Conservation (phyloP, 73 alveolate species). For the Paramecium bursaria region DNA sequence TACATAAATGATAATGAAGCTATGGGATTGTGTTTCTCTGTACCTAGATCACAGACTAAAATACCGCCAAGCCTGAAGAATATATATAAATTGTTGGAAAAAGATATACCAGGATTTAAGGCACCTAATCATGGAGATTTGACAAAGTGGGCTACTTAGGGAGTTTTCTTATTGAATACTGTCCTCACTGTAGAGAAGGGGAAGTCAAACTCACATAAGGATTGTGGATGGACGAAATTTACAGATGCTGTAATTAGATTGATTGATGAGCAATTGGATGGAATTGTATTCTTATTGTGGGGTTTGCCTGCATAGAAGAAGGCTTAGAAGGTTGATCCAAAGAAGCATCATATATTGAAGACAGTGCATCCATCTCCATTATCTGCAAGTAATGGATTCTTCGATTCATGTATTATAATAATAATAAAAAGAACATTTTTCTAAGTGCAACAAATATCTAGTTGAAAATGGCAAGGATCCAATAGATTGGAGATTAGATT, state of each 20-base stretch:
- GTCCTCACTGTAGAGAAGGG: slow-evolving; percentile 90
- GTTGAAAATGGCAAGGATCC: slow-evolving; percentile 79
- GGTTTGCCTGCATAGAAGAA: slow-evolving; percentile 93
- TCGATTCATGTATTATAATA: slow-evolving; percentile 68
- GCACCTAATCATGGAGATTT: slow-evolving; percentile 93
- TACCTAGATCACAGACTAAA: slow-evolving; percentile 79
- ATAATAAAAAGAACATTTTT: slow-evolving; percentile 74
- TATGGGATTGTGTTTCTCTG: slow-evolving; percentile 96
- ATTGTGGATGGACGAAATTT: slow-evolving; percentile 94
- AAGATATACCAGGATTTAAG: slow-evolving; percentile 80
- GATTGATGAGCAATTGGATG: slow-evolving; percentile 81
- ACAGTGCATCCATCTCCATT: slow-evolving; percentile 96
- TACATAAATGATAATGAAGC: slow-evolving; percentile 95
- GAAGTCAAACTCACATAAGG: slow-evolving; percentile 89
- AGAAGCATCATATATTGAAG: slow-evolving; percentile 83
- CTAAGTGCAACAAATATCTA: slow-evolving; percentile 83
- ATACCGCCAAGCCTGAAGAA: slow-evolving; percentile 91
- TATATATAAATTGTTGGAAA: slow-evolving; percentile 89
- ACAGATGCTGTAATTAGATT: slow-evolving; percentile 86
- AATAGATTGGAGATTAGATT: slow-evolving; percentile 82
- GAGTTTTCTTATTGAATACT: slow-evolving; percentile 93
- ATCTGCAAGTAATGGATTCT: slow-evolving; percentile 85
- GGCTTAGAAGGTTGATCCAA: slow-evolving; percentile 79
- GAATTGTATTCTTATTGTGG: slow-evolving; percentile 94
- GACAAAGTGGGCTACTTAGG: slow-evolving; percentile 95